Evolutionary conservation across 371 early-diverging fungal genomes (phyloP), one percentile per base, ranked within the genome.

Genomic region (Blyttiomyces sp.): DNA sequence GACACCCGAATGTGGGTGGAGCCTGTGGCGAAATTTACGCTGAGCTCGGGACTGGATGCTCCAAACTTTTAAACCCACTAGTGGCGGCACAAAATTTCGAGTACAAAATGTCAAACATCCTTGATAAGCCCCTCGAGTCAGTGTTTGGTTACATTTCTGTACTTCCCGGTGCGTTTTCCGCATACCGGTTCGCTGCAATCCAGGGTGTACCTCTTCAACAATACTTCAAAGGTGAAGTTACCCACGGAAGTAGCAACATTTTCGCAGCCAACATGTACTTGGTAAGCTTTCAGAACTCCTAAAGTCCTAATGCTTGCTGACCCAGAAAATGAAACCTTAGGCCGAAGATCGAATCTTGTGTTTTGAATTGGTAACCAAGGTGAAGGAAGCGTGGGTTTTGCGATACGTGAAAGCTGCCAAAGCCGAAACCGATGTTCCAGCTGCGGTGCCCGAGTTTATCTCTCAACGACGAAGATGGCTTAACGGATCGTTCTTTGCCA

Each of bases 1-100:
- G 90, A 52, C 85, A 94, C 72, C 81, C 87, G 9, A 46, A 62
- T 13, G 69, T 83, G 39, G 96, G 86, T 44, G 96, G 96, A 42
- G 96, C 96, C 4, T 96, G 96, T 72, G 96, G 96, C 58, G 96
- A 96, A 69, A 95, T 96, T 62, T 84, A 89, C 54, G 93, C 92
- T 23, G 92, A 94, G 75, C 80, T 86, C 26, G 81, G 79, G n/a
- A 19, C 60, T 3, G 66, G 60, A 34, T 75, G 78, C 51, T 23
- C 34, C 30, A 79, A 79, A 11, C 59, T 81, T 24, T 35, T 77
- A 39, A 82, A 79, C 57, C 82, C 82, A 3, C 56, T 82, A 6
- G 80, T 82, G 2, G 82, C 82, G 24, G 72, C 93, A 9, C 97
- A 95, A 70, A 93, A 95, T 72, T 96, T 96, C 80, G 94, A 61